phyloP scores from a whole-genome alignment of 495 filamentous ascomycete genomes.

The Penicillium coffeae region DNA sequence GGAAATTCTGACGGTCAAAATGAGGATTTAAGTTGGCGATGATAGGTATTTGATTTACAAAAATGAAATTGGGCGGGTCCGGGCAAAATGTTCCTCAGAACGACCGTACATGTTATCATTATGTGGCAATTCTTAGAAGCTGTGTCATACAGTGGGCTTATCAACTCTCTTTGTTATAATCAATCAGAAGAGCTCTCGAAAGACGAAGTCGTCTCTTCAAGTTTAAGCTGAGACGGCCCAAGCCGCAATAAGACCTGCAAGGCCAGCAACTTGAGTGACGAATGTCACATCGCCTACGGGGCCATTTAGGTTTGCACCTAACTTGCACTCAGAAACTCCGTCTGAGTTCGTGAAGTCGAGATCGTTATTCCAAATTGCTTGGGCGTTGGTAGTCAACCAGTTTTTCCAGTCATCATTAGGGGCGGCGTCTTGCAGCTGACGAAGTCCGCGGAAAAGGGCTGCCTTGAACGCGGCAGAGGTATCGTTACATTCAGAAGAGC shows the following conservation, averaged over 20 bases:
- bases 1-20: too few species aligned
- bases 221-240: not conserved
- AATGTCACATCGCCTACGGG: not conserved
- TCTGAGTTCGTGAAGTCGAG: not conserved
- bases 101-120: too few species aligned
- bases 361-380: not conserved
- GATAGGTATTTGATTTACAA: too few species aligned
- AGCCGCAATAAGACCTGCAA: not conserved
- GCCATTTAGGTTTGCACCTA: not conserved
- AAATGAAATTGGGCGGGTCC: too few species aligned
- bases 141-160: too few species aligned
- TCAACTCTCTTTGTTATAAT: too few species aligned
- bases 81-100: too few species aligned
- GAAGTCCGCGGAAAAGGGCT: not conserved
- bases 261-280: not conserved
- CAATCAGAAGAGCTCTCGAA: too few species aligned
- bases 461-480: not conserved
- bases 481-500: not conserved
- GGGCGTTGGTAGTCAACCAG: not conserved
- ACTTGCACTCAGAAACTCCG: not conserved
- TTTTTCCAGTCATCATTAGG: not conserved
- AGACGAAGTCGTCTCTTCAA: too few species aligned
- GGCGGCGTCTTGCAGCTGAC: not conserved
- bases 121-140: too few species aligned
- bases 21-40: too few species aligned